Percentiles rank a stretch among this genome's conserved stretches.
phyloP scores from a whole-genome alignment of 2,329 filamentous ascomycete genomes.

The Sporothrix brunneoviolacea region DNA sequence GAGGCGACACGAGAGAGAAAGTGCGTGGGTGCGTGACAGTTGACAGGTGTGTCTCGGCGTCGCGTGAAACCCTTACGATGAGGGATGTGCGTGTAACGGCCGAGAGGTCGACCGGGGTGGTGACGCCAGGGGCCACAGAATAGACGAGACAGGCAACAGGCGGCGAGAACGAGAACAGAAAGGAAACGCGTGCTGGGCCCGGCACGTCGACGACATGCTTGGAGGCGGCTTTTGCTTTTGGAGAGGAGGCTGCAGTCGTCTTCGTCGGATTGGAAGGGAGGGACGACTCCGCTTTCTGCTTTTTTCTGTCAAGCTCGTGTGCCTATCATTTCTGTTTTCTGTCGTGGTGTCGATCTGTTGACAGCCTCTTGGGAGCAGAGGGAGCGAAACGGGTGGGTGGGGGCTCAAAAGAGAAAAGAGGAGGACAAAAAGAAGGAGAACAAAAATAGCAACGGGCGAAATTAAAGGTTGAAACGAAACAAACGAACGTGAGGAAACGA shows the following conservation, averaged over 20 bases:
- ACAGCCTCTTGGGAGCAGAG: not conserved
- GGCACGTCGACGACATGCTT: conserved; percentile 8
- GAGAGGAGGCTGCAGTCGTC: too few species aligned
- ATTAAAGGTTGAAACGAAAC: not conserved
- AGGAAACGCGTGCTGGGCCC: conserved; percentile 3
- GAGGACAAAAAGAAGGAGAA: not conserved
- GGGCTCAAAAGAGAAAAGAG: too few species aligned
- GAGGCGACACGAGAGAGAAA: too few species aligned
- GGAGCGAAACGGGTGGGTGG: too few species aligned
- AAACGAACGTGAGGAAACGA: not conserved
- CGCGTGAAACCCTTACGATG: too few species aligned
- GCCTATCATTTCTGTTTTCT: conserved; percentile 8
- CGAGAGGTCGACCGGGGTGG: too few species aligned
- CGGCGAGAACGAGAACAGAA: conserved; percentile 3
- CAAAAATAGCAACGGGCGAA: not conserved
- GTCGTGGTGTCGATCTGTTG: conserved; percentile 1
- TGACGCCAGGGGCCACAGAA: not conserved
- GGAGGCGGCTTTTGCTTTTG: too few species aligned
- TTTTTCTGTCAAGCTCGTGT: not conserved
- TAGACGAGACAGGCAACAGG: not conserved
- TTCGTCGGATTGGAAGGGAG: not conserved
- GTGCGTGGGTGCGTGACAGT: too few species aligned
- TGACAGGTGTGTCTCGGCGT: too few species aligned
- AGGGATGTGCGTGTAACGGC: too few species aligned
- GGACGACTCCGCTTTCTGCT: not conserved